A percentile compares a stretch with the other conserved stretches of the same genome.
Conservation (phyloP, 108 stramenopile genomes). For the Aureococcus anophagefferens region DNA sequence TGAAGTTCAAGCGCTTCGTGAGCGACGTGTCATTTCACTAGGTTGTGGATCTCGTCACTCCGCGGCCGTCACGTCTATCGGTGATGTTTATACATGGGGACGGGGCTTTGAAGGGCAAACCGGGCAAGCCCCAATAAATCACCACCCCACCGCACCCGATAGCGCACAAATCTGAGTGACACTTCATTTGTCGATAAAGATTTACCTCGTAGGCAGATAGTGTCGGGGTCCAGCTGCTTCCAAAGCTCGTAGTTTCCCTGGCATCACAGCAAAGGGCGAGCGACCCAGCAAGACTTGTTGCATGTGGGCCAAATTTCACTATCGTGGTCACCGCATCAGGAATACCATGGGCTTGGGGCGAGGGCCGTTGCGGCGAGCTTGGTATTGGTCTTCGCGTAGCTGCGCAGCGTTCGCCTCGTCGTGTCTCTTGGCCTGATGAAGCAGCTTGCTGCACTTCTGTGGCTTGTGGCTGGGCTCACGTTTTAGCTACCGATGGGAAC, state of each 20-base stretch:
- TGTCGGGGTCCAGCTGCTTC: no score
- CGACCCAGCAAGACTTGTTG: no score
- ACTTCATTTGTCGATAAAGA: no score
- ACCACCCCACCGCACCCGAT: no score
- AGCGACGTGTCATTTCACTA: not conserved
- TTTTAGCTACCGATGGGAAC: not conserved
- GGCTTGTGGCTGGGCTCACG: not conserved
- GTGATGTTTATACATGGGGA: constrained; percentile 10
- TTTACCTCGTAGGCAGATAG: no score
- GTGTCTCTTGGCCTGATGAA: no score
- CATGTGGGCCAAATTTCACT: not conserved
- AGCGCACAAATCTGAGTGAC: no score
- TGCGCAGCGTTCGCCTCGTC: not conserved
- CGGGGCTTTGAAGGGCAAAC: constrained; percentile 9
- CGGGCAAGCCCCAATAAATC: not conserved
- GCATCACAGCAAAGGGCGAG: no score
- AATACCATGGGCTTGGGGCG: not conserved
- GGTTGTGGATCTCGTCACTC: constrained; percentile 4
- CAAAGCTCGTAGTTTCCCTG: no score
- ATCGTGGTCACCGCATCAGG: not conserved
- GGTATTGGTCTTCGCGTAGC: not conserved
- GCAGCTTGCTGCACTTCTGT: not conserved
- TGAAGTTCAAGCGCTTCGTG: not conserved
- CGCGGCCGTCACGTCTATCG: not conserved
- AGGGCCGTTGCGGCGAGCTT: not conserved